These are phyloP conservation scores for Simplicillium sp. DNA, from an alignment of 2,329 filamentous ascomycete species.

Conservation along the genomic window DNA sequence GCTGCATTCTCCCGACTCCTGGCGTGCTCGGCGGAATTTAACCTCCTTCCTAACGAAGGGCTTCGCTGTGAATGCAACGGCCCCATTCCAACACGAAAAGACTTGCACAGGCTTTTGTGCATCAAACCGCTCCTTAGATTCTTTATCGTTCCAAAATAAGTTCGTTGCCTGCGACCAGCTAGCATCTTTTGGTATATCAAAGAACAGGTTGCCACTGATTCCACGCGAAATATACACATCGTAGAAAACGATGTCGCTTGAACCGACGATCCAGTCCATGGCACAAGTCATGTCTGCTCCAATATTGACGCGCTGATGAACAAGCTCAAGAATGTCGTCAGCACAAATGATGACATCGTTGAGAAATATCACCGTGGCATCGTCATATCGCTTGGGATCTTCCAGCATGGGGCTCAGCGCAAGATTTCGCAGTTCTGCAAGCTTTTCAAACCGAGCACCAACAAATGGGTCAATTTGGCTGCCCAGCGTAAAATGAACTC, in stretches of 20 bases:
- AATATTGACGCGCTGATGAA: slow-evolving; percentile 34
- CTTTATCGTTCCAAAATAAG: slow-evolving; percentile 41
- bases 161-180: slow-evolving; percentile 39
- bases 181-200: slow-evolving; percentile 38
- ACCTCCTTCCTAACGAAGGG: slow-evolving; percentile 32
- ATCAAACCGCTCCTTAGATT: slow-evolving; percentile 20
- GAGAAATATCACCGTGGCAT: slow-evolving; percentile 39
- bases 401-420: slow-evolving; percentile 36
- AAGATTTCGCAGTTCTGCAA: slow-evolving; percentile 42
- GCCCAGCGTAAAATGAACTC: slow-evolving; percentile 27
- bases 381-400: slow-evolving; percentile 13
- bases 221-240: slow-evolving; percentile 46
- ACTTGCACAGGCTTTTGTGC: slow-evolving; percentile 44
- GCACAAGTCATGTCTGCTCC: slow-evolving; percentile 46
- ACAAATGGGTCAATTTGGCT: slow-evolving; percentile 27
- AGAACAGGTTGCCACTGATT: slow-evolving; percentile 45
- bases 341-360: slow-evolving; percentile 43
- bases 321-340: slow-evolving; percentile 48
- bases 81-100: slow-evolving; percentile 53
- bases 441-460: slow-evolving; percentile 32
- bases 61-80: slow-evolving; percentile 33
- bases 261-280: slow-evolving; percentile 46
- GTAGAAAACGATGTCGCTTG: slow-evolving; percentile 39
- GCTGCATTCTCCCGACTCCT: slow-evolving; percentile 21
- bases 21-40: slow-evolving; percentile 27